A percentile compares a stretch with the other conserved stretches of the same genome.
These are phyloP conservation scores for Asterella californica DNA, from an alignment of 225 moss, liverwort and hornwort genomes.

Conservation along the genomic window DNA sequence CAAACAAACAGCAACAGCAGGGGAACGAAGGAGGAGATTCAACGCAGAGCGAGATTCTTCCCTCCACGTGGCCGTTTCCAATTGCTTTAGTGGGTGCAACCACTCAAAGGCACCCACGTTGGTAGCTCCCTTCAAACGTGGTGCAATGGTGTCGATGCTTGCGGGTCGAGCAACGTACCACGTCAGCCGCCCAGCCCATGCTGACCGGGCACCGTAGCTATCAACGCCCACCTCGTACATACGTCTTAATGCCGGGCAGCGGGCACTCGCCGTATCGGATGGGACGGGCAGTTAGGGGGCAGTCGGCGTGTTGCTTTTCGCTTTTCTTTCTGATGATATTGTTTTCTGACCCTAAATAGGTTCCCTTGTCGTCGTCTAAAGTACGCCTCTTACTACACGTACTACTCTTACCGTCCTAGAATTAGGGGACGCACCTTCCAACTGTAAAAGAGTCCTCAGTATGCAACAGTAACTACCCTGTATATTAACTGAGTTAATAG, in stretches of 20 bases:
- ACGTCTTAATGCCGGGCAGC: not conserved
- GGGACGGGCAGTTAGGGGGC: not conserved
- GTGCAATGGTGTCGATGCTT: slow-evolving; percentile 1
- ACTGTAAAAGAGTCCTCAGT: too few species aligned
- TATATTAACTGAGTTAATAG: too few species aligned
- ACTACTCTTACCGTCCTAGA: not conserved
- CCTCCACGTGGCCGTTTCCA: not conserved
- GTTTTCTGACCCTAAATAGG: too few species aligned
- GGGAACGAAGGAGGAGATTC: not conserved
- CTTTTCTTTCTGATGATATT: not conserved
- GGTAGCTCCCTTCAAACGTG: not conserved
- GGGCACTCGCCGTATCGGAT: not conserved
- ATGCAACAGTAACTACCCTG: too few species aligned
- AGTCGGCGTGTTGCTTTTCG: not conserved
- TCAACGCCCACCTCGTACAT: not conserved
- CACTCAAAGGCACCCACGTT: not conserved
- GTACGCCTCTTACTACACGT: not conserved
- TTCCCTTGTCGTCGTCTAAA: not conserved
- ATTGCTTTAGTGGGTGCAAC: not conserved
- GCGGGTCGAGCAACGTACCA: not conserved
- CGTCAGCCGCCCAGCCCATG: not conserved
- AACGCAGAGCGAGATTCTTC: not conserved
- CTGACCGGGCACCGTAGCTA: slow-evolving; percentile 4
- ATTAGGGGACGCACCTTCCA: not conserved
- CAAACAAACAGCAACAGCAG: not conserved